Evolutionary conservation across 2,329 filamentous ascomycete genomes (phyloP), one percentile per base, ranked within the genome.

Genomic region (Aspergillus pseudoglaucus): DNA sequence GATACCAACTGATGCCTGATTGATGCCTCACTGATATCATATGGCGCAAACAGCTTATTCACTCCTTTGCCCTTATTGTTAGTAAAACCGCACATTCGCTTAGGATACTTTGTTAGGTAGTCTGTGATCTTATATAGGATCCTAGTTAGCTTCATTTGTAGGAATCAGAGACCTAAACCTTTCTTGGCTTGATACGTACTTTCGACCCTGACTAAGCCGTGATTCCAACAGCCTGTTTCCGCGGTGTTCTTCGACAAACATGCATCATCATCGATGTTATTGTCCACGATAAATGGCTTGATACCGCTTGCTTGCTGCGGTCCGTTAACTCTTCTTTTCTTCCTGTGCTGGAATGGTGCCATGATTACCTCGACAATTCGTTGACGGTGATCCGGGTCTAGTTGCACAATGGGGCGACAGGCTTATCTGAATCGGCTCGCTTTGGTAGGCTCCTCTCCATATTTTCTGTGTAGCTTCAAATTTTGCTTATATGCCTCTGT

Each of bases 371-470:
- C 25, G 23, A 42, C 18, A 22, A 6, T n/a, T 25, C 23, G 12
- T 25, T 42, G 40, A 42, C 35, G 35, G 35, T 42, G 39, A 25
- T n/a, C 14, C 17, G 25, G 12, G 15, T 20, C 8, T 22, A 33
- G 46, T 49, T 25, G 27, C 46, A 50, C 53, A 42, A 73, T 74
- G 72, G 72, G 71, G 50, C 66, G 71, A 55, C 69, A 69, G 52
- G 68, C 69, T 52, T 73, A 72, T 58, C 57, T 73, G 57, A 70
- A 67, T 49, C 60, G 71, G 52, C 64, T 74, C 48, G 72, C 70
- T 57, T 55, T 74, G 70, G 71, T 74, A 72, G 61, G 69, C 54
- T 53, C 35, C 48, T 44, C 48, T 38, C 39, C 46, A 45, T 18
- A 17, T 23, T 35, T 39, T 35, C 15, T 22, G 7, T 44, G 25